Evolutionary conservation across 441 rosid genomes (phyloP), one percentile per base, ranked within the genome.

Genomic region (Cnidoscolus chayamansa): DNA sequence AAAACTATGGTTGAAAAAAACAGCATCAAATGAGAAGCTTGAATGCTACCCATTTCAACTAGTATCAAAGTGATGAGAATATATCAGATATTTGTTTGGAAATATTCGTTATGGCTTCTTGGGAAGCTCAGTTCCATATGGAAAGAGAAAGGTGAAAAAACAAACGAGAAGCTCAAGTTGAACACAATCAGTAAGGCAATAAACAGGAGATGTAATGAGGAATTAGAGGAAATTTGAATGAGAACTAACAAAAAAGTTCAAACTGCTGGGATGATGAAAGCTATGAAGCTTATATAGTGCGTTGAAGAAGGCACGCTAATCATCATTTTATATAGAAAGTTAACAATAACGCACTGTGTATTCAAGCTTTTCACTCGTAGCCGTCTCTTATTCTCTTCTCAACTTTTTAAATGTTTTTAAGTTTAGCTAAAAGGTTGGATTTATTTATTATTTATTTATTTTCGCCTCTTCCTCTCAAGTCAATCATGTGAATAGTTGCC

Each of bases 21-120:
- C 65, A 88, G 76, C 47, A 85, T 6, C 20, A 80, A 61, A 63
- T 51, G 71, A 71, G 74, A 74, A 63, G 74, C 72, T 53, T 70
- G 80, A 58, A 64, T 37, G 74, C 77, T 65, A 32, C 73, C 80
- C 90, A 84, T 88, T 72, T 79, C 72, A 65, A 75, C 71, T 53
- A 37, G 71, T 47, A 71, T 56, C 17, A 75, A 32, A 73, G 65
- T 66, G 72, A 73, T 50, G 37, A 35, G 37, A 30, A 16, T 31
- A 76, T 16, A 65, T 71, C 78, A 73, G 78, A 76, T 60, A 54
- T 66, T 48, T 31, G 30, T 58, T 43, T 78, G 37, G 13, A 72
- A 72, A 70, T 72, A 72, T 65, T 68, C 77, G 1, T 68, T 51
- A 37, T 37, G 60, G 57, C 16, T 31, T 51, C 54, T 53, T 5